Base-by-base conservation (phyloP, 202 grass and related monocot genomes). In the Zoysia matrella region DNA sequence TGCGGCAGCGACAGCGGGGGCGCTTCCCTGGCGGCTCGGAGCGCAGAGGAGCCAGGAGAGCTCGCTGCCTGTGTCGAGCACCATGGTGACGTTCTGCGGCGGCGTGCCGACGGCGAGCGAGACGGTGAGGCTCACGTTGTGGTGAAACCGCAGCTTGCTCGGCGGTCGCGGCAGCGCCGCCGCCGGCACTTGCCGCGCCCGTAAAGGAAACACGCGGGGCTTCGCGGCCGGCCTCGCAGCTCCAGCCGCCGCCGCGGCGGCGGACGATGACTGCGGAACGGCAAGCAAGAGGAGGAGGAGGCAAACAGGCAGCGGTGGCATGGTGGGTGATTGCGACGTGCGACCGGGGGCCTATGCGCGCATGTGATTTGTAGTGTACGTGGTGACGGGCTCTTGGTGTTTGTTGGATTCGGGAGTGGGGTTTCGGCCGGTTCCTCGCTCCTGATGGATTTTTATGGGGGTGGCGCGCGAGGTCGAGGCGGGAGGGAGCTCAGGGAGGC, bases 31-130 rank as follows among this genome's bases (percentile, higher is more conserved):
- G 46, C 52, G 71, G 2, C 8, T 47, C 4, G 46, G 63, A 16
- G 49, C 46, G 75, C 92, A 98, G 65, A 90, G 90, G 8, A 98
- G 85, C 95, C 92, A 98, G 11, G 95, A 93, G 6, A 98, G 95
- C 92, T 98, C 95, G 80, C 95, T 98, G 42, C 95, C 95, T 5
- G 95, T 98, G 84, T 98, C 95, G 58, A 98, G 90, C 72, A 98
- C 90, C 88, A 98, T 82, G 4, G 92, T 91, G 14, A 94, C 84
- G 69, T 95, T 98, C 86, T 98, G 95, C 11, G 87, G 90, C 65
- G 92, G 95, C 47, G 85, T 93, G 60, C 95, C 95, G 12, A 95
- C 90, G 10, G 92, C 80, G 53, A 98, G 87, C 6, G 92, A 93
- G 22, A 98, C 90, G 2, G 95, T 98, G 47, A 98, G 87, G 80